Base-by-base conservation (phyloP, 441 rosid genomes). In the Brassica balearica region DNA sequence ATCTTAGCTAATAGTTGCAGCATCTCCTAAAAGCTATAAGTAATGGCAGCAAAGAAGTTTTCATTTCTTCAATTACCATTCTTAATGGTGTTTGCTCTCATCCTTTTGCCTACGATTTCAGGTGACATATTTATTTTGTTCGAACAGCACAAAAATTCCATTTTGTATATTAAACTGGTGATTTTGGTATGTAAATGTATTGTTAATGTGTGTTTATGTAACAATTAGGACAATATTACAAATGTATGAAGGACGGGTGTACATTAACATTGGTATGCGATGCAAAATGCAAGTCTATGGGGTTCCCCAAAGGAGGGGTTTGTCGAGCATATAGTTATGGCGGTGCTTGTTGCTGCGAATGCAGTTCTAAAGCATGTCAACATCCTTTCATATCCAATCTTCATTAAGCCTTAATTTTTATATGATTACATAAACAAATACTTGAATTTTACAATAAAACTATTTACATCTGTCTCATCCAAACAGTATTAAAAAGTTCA, bases 331-430 rank as follows among this genome's bases (percentile, higher is more conserved):
- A 70, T 55, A 22, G 27, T 70, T 6, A 6, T 11, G 81, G 81
- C 17, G 38, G 38, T 65, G 11, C 0, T 8, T 77, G 81, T 77
- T 77, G 81, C 22, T 77, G 81, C 6, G 36, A 38, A 56, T 67
- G 59, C 36, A 55, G 17, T 77, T n/a, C 59, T 65, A 58, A 77
- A 65, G 29, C 58, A 43, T 46, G 51, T 65, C 4, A 1, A 27
- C 0, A 25, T 41, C 3, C 23, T 8, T 25, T 36, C 56, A 2
- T 5, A 14, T 2, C 72, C 10, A n/a, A 7, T 32, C 25, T n/a
- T 20, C 11, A 55, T 17, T 34, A 1, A 11, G 5, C 51, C 20
- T 11, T 1, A 11, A 17, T 68, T 70, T 15, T 10, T 63, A 36
- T 63, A 64, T 77, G 34, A 36, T 34, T 51, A 51, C 15, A 14